These are phyloP conservation scores for Magnusiomyces ingens DNA, from an alignment of 1,139 yeast species.

Conservation along the genomic window DNA sequence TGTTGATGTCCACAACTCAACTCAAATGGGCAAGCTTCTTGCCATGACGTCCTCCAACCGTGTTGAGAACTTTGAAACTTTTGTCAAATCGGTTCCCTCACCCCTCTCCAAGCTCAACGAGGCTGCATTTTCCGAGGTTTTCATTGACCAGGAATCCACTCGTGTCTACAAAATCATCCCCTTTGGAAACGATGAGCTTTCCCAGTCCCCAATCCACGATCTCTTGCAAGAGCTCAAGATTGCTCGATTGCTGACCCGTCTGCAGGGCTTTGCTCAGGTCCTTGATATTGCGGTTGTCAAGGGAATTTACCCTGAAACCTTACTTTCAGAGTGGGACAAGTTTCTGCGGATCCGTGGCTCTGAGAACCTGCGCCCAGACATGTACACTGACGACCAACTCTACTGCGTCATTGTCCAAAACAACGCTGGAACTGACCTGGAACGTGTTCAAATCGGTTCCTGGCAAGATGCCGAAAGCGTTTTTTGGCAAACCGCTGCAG, in stretches of 20 bases:
- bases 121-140: conserved; percentile 44
- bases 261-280: conserved; percentile 41
- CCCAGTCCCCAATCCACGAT: conserved; percentile 40
- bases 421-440: conserved; percentile 45
- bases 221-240: conserved; percentile 44
- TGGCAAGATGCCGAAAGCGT: conserved; percentile 50
- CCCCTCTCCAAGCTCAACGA: conserved; percentile 37
- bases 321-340: conserved; percentile 42
- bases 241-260: conserved; percentile 33
- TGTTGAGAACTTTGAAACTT: conserved; percentile 29
- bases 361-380: conserved; percentile 35
- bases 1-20: conserved; percentile 26
- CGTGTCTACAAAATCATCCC: conserved; percentile 44
- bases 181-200: conserved; percentile 40
- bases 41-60: conserved; percentile 25
- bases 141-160: conserved; percentile 18
- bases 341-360: conserved; percentile 29
- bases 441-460: conserved; percentile 37
- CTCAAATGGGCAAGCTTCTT: conserved; percentile 33
- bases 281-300: conserved; percentile 40
- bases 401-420: conserved; percentile 42
- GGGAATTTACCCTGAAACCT: conserved; percentile 40
- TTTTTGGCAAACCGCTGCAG: conserved; percentile 47
- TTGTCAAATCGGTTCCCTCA: conserved; percentile 20
- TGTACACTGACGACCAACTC: conserved; percentile 35